Conservation (phyloP, 2,329 filamentous ascomycete species). For the Zymoseptoria brevis region DNA sequence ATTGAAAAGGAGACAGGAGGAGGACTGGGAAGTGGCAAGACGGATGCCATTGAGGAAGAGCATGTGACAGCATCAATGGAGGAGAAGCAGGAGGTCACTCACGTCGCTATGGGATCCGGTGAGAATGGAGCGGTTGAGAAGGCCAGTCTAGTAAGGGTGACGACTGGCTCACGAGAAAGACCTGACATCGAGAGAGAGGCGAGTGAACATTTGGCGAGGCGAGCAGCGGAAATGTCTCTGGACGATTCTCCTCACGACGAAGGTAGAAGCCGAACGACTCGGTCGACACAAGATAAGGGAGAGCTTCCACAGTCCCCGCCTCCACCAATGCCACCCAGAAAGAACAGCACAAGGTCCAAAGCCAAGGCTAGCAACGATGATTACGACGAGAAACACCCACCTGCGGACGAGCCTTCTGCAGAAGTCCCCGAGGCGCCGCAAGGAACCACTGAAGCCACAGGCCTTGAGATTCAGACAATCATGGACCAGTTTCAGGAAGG, state of each 20-base stretch:
- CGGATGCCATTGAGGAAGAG: neutral
- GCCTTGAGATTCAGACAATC: slow-evolving; percentile 86
- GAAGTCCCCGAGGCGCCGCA: slow-evolving; percentile 44
- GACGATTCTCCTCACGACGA: slow-evolving; percentile 2
- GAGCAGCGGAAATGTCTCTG: slow-evolving; percentile 22
- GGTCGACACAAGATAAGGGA: slow-evolving; percentile 7
- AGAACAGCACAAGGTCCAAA: slow-evolving; percentile 18
- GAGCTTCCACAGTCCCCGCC: slow-evolving; percentile 22
- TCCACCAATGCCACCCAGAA: slow-evolving; percentile 25
- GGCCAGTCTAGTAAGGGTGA: slow-evolving; percentile 1
- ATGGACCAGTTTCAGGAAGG: slow-evolving; percentile 90
- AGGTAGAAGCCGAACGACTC: neutral
- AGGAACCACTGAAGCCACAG: slow-evolving; percentile 32
- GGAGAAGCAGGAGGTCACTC: neutral
- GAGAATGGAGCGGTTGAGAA: neutral
- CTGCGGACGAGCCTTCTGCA: slow-evolving; percentile 17
- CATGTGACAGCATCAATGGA: neutral
- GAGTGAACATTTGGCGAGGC: slow-evolving; percentile 24
- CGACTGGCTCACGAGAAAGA: slow-evolving; percentile 9
- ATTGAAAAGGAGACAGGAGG: neutral
- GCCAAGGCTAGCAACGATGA: slow-evolving; percentile 11
- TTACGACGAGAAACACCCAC: slow-evolving; percentile 26
- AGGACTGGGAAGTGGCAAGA: slow-evolving; percentile 2
- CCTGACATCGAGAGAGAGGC: slow-evolving; percentile 23
- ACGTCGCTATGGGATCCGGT: neutral